Evolutionary conservation across 192 early-diverging fungal species (phyloP), one percentile per base, ranked within the genome.

Genomic region (Coemansia sp.): DNA sequence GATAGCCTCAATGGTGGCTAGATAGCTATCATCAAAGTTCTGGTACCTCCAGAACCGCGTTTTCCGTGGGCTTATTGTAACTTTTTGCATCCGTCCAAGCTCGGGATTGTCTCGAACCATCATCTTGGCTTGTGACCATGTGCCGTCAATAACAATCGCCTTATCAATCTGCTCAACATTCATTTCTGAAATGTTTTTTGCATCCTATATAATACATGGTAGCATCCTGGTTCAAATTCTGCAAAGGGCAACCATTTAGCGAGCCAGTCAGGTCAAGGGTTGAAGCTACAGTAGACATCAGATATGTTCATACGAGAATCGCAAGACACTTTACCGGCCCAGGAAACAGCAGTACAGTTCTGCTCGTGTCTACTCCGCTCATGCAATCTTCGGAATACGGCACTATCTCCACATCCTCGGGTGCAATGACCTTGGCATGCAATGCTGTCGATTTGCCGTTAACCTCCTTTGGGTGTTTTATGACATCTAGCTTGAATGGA

Each of bases 11-110:
- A 98, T 96, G 2, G 96, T 98, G 0, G 96, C 92, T 53, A 98
- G 72, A 60, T 91, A 85, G 58, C 84, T 74, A 16, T 90, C 87
- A 21, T 86, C 86, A 33, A 87, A 81, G 48, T 84, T 82, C 74
- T 98, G 96, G 72, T 89, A 94, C 59, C 96, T 81, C 95, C 95
- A 98, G 70, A 96, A 98, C 58, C 89, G 69, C 7, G 96, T 98
- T 63, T 82, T 83, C 30, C 90, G 86, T 18, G 89, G 87, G 31
- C 69, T 84, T 28, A 93, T 87, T 2, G 91, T 89, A 7, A 92
- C 88, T 66, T 87, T 78, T 25, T 67, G 82, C 37, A 88, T 58
- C 7, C 61, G 67, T 26, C 63, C 55, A n/a, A 89, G 70, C 64
- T 69, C 64, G 1, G 75, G 67, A 33, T 72, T 79, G 69, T 77